Evolutionary conservation across 345 rosid genomes (phyloP), one percentile per base, ranked within the genome.

Genomic region (Syzygium grande): DNA sequence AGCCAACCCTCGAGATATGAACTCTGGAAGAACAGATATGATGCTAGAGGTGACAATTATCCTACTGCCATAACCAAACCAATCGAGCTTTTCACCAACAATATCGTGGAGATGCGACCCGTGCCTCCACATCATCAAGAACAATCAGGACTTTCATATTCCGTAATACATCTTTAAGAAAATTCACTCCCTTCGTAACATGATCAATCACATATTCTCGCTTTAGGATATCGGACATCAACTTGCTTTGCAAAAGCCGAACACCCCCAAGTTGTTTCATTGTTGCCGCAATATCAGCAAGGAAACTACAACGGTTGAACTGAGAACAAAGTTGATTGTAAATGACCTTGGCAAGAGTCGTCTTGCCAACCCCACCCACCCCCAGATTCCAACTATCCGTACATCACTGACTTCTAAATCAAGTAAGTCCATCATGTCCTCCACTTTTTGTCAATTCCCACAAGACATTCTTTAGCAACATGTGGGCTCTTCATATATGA

Each of bases 41-140:
- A 5, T 5, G 22, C 85, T 83, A n/a, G 85, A 46, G 27, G 85
- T 83, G 4, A 83, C 85, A 83, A 83, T 83, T 41, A 83, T 46
- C 85, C 85, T 83, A 51, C 29, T 22, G 46, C 85, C 85, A 41
- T 23, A 9, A 51, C 85, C 85, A 51, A 41, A 83, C 85, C 53
- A 83, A 83, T 83, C 68, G n/a, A 27, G 68, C 34, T 61, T 83
- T 19, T 46, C 85, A 9, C 84, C 84, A 79, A 79, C 51, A 79
- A 79, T 38, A 43, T 43, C 7, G 0, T 79, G 51, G n/a, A 79
- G 52, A 9, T 79, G 7, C 8, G 1, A 79, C 3, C 3, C 0
- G 16, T 4, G 2, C 51, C 29, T 79, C 52, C 7, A 79, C 29
- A 34, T 25, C 63, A 61, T 61, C 68, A 61, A 61, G 68, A 61